Percentiles rank a stretch among this genome's conserved stretches.
These are phyloP conservation scores for Entonaema liquescens DNA, from an alignment of 495 filamentous ascomycete genomes.

Conservation along the genomic window DNA sequence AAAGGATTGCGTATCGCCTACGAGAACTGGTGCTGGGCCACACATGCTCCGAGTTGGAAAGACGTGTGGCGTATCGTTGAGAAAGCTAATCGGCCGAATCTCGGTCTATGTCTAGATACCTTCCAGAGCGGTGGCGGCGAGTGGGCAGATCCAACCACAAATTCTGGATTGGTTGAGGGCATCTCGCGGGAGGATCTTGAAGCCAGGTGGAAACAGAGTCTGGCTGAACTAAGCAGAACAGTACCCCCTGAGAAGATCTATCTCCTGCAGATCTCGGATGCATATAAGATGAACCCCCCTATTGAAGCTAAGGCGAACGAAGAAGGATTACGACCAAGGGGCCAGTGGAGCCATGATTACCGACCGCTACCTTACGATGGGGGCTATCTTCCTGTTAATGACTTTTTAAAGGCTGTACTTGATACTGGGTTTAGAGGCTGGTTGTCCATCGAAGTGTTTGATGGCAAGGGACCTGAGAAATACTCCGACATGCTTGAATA, in stretches of 20 bases:
- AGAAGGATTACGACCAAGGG: slow-evolving; percentile 64
- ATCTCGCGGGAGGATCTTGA: slow-evolving; percentile 52
- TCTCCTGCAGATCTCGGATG: slow-evolving; percentile 80
- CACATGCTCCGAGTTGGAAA: slow-evolving; percentile 72
- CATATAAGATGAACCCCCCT: slow-evolving; percentile 69
- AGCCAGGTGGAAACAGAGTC: slow-evolving; percentile 58
- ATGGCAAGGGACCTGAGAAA: slow-evolving; percentile 67
- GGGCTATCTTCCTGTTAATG: slow-evolving; percentile 75
- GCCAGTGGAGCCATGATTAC: slow-evolving; percentile 76
- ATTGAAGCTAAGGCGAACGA: slow-evolving; percentile 54
- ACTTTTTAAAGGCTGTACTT: slow-evolving; percentile 72
- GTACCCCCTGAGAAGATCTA: slow-evolving; percentile 78
- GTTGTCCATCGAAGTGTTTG: slow-evolving; percentile 82
- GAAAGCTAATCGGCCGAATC: slow-evolving; percentile 67
- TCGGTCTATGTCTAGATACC: slow-evolving; percentile 83
- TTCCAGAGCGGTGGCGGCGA: slow-evolving; percentile 82
- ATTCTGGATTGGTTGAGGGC: slow-evolving; percentile 65
- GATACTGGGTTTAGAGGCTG: slow-evolving; percentile 75
- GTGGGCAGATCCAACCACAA: slow-evolving; percentile 77
- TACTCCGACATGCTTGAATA: slow-evolving; percentile 63
- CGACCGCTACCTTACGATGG: slow-evolving; percentile 76
- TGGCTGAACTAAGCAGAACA: slow-evolving; percentile 62
- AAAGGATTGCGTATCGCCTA: slow-evolving; percentile 72
- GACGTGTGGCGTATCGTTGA: slow-evolving; percentile 73
- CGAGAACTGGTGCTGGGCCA: slow-evolving; percentile 89